Conservation (phyloP, 805 yeast species). For the Ogataea degrootiae region DNA sequence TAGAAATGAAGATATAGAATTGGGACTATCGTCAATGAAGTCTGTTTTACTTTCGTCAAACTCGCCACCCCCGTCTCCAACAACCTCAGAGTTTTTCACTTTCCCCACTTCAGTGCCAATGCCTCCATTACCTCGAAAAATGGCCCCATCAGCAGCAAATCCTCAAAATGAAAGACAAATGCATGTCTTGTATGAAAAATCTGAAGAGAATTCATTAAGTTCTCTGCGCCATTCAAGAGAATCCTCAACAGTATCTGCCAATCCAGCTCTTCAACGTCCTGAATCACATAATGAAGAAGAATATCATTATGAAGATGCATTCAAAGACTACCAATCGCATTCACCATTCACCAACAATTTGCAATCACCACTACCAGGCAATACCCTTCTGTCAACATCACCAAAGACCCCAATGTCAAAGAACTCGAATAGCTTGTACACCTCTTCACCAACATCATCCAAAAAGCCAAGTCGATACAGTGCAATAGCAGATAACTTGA, state of each 20-base stretch:
- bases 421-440: neutral
- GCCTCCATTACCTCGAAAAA: constrained; percentile 17
- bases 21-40: neutral
- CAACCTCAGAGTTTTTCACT: neutral
- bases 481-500: constrained; percentile 16
- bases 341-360: neutral
- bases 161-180: constrained; percentile 18
- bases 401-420: neutral
- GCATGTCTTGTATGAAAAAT: constrained; percentile 27
- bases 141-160: constrained; percentile 10
- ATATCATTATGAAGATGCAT: neutral
- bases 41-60: constrained; percentile 1
- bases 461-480: constrained; percentile 17
- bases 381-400: too few relatives aligned
- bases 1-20: neutral
- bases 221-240: constrained; percentile 3
- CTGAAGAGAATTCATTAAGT: constrained; percentile 16
- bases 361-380: neutral
- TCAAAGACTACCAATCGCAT: neutral
- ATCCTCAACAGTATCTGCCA: neutral
- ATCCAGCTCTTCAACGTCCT: too few relatives aligned
- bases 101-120: constrained; percentile 4
- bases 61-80: neutral
- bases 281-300: neutral
- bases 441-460: neutral